A percentile compares a stretch with the other conserved stretches of the same genome.
Conservation (phyloP, 768 basidiomycete species). For the Hortiboletus campestris region DNA sequence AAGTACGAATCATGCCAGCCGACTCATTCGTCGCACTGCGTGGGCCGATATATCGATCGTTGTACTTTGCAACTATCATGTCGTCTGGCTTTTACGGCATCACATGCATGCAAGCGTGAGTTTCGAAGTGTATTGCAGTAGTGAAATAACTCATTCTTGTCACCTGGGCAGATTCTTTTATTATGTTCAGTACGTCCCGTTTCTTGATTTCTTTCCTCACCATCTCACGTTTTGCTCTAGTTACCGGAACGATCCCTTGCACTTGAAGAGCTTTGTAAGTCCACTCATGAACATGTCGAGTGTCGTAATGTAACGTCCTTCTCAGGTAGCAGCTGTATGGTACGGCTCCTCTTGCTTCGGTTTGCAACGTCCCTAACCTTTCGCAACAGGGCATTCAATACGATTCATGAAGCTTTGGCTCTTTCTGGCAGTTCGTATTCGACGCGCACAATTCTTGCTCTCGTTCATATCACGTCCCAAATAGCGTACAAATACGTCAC, state of each 20-base stretch:
- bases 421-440: conserved; percentile 10
- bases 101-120: conserved; percentile 14
- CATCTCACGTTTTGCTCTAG: not conserved
- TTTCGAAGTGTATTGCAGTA: not conserved
- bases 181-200: conserved; percentile 1
- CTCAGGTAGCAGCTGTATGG: conserved; percentile 12
- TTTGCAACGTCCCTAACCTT: not conserved
- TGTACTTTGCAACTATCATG: not conserved
- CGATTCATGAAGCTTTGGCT: conserved; percentile 6
- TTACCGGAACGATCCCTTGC: conserved; percentile 1
- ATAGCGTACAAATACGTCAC: conserved; percentile 11
- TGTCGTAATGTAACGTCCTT: not conserved
- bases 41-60: not conserved
- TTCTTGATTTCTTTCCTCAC: not conserved
- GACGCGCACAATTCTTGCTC: no score
- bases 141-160: not conserved
- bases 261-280: conserved; percentile 12
- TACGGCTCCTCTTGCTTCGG: not conserved
- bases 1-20: not conserved
- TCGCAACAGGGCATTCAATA: conserved; percentile 2
- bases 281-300: not conserved
- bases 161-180: conserved; percentile 7
- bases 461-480: not conserved
- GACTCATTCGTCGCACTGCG: no score
- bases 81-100: conserved; percentile 1